Evolutionary conservation across 1,139 yeast genomes (phyloP), one percentile per base, ranked within the genome.

Genomic region (Debaryomyces psychrophilus): DNA sequence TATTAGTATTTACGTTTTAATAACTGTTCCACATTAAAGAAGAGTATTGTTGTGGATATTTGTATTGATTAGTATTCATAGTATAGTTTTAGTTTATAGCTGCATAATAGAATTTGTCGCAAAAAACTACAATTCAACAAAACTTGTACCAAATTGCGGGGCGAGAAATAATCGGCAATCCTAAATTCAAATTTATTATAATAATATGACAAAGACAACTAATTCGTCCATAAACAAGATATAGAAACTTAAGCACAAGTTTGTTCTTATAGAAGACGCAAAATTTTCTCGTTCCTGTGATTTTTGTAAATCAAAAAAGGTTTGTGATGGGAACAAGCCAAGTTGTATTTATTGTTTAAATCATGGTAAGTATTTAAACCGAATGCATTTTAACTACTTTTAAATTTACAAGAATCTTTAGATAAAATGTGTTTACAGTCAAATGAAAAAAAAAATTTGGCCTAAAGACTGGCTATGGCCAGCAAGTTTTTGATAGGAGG

Each of bases 221-320:
- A 31, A 14, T 7, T 29, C 33, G 2, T 29, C 33, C 12, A 17
- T 18, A 17, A 31, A 31, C 8, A 31, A 31, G 25, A 17, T 7
- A 14, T 23, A 31, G 12, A 31, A 31, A 17, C 23, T 17, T 17
- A 31, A 31, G 17, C 35, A 31, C 23, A 31, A 31, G 35, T 31
- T 31, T 31, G 35, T 31, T 9, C 35, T 31, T 31, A 17, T 11
- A 8, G 35, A 31, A 31, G 35, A 31, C 17, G 44, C 31, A 18
- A 60, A 50, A 37, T 40, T 59, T 6, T 56, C 65, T 31, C 58
- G 54, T 43, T 60, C 68, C 5, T 72, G 75, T 52, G 73, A 69
- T 44, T 55, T 57, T 12, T 72, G 77, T 55, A 69, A 70, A 41
- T 35, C 53, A 12, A 64, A 68, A 46, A 70, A 71, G 48, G 62